Conservation (phyloP, 805 yeast genomes). For the Candida ovalis region DNA sequence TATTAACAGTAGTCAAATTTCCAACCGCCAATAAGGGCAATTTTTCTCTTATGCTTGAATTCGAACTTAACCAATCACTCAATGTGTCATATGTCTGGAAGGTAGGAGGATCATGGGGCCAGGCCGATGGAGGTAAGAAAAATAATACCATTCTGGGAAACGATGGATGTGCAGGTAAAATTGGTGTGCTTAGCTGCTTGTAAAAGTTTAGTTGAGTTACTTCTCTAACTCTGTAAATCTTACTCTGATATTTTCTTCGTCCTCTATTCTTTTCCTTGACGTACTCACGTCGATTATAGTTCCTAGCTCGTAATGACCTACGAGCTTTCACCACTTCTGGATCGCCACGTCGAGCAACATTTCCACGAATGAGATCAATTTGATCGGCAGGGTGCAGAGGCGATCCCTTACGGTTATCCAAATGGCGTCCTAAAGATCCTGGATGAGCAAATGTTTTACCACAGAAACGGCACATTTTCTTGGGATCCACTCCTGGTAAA, state of each 20-base stretch:
- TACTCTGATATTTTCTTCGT: slow-evolving; percentile 43
- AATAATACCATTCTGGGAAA: slow-evolving; percentile 47
- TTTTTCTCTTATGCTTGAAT: slow-evolving; percentile 18
- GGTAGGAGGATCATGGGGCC: slow-evolving; percentile 56
- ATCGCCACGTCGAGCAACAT: slow-evolving; percentile 52
- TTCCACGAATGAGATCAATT: slow-evolving; percentile 42
- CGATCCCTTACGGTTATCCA: slow-evolving; percentile 54
- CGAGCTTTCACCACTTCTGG: slow-evolving; percentile 38
- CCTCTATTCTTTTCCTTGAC: slow-evolving; percentile 44
- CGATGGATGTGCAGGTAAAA: slow-evolving; percentile 40
- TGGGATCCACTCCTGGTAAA: slow-evolving; percentile 27
- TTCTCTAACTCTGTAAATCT: slow-evolving; percentile 37
- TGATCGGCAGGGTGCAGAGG: slow-evolving; percentile 45
- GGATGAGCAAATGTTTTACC: slow-evolving; percentile 51
- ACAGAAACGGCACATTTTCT: slow-evolving; percentile 48
- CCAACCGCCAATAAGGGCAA: slow-evolving; percentile 15
- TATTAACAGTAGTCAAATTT: neutral
- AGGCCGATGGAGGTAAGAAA: slow-evolving; percentile 39
- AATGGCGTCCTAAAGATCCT: slow-evolving; percentile 58
- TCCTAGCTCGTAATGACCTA: slow-evolving; percentile 37
- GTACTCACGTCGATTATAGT: slow-evolving; percentile 43
- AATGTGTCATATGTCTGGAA: slow-evolving; percentile 38
- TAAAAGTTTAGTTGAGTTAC: slow-evolving; percentile 34
- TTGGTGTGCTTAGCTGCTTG: slow-evolving; percentile 34
- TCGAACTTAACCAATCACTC: slow-evolving; percentile 17